Base-by-base conservation (phyloP, 1,284 basidiomycete species). In the Cryptococcus sp. region DNA sequence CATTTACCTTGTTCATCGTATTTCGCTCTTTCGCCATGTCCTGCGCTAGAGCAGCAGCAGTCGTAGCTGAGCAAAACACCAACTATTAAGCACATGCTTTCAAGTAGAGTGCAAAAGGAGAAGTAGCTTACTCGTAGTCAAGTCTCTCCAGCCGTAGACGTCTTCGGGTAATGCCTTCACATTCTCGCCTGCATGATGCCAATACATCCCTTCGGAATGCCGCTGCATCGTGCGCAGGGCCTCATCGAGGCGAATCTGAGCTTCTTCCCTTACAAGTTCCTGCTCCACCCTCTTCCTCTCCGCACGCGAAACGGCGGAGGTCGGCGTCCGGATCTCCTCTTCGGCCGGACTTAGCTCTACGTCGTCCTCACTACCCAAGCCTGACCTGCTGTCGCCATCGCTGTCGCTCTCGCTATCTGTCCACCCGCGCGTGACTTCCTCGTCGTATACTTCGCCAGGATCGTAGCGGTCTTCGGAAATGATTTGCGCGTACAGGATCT, bases 371-470 rank as follows among this genome's bases (percentile, higher is more conserved):
- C 42, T 52, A 16, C 19, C 43, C 4, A 20, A 47, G 2, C 16
- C 13, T 10, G 6, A 5, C 3, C 43, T 30, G 15, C 19, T 0
- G 25, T 49, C 52, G 5, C 43, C 50, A 11, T 54, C 52, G 23
- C 20, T 27, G 16, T 53, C 58, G 22, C 52, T 42, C 1, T 71
- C 70, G 23, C 64, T 67, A 17, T 73, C 72, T 6, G 72, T 71
- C 71, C 72, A 74, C n/a, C 73, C 72, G 15, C 66, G 59, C 19
- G 45, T 57, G 19, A 70, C 65, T 57, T 77, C 75, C 50, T 74
- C 72, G 50, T 77, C 70, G 47, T 60, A 68, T 2, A 64, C 62
- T 15, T 63, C 52, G 19, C 66, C 68, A 62, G 58, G 52, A 55
- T 59, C 54, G 54, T 71, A 76, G 1, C 72, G 72, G 45, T 73